Conservation (phyloP, 768 basidiomycete species). For the Lactarius quietus region DNA sequence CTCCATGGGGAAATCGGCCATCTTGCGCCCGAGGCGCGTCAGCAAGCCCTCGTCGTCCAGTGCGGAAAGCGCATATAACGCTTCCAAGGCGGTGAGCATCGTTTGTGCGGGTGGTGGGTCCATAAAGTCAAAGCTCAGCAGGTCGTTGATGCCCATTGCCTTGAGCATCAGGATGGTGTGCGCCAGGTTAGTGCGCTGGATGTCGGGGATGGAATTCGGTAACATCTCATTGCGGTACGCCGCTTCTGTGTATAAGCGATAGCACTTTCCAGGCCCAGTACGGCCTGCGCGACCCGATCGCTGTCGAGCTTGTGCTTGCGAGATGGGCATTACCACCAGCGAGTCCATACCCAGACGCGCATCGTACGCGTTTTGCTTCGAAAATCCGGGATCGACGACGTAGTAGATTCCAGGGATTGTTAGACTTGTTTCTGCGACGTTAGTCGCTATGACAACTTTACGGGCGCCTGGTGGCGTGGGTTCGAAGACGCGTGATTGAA, state of each 20-base stretch:
- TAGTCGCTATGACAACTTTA: slow-evolving; percentile 99
- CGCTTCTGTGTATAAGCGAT: slow-evolving; percentile 96
- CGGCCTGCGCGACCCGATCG: slow-evolving; percentile 95
- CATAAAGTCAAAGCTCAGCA: slow-evolving; percentile 99
- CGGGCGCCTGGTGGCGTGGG: slow-evolving; percentile 97
- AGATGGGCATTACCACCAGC: slow-evolving; percentile 97
- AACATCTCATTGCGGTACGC: slow-evolving; percentile 99
- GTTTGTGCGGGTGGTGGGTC: slow-evolving; percentile 97
- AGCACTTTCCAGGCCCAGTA: slow-evolving; percentile 97
- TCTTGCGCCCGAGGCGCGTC: slow-evolving; percentile 93
- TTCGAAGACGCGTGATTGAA: slow-evolving; percentile 97
- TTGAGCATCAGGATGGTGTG: slow-evolving; percentile 93
- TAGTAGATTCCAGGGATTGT: slow-evolving; percentile 99
- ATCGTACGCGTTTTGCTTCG: slow-evolving; percentile 98
- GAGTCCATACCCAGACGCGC: slow-evolving; percentile 98
- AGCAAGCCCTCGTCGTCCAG: slow-evolving; percentile 95
- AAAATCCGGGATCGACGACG: slow-evolving; percentile 97
- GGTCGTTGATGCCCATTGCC: slow-evolving; percentile 98
- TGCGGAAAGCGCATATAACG: slow-evolving; percentile 91
- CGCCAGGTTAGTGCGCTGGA: slow-evolving; percentile 91
- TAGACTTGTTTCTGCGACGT: slow-evolving; percentile 97
- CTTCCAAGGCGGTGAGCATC: slow-evolving; percentile 93
- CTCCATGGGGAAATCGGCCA: slow-evolving; percentile 99
- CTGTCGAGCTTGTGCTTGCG: slow-evolving; percentile 96
- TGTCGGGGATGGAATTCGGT: slow-evolving; percentile 95